Evolutionary conservation across 1,284 basidiomycete genomes (phyloP), one percentile per base, ranked within the genome.

Genomic region (Athelia psychrophila): DNA sequence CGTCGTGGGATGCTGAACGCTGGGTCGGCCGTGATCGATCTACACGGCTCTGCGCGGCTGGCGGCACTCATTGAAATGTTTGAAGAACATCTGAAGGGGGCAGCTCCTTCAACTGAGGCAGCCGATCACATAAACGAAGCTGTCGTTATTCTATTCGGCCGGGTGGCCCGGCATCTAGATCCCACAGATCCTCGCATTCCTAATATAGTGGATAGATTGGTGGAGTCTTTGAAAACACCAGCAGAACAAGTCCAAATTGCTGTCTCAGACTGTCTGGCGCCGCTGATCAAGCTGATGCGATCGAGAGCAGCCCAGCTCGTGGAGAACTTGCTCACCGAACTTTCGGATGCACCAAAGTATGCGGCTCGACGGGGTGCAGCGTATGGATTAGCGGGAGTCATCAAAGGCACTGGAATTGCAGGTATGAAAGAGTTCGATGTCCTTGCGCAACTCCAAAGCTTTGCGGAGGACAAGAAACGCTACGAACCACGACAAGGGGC

Each of bases 161-260:
- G 95, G 24, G 84, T 95, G 2, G 97, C 96, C 8, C 80, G 91
- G 19, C 95, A 99, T 71, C 78, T 99, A 32, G 84, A 91, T 40
- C 70, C 84, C 5, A 80, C 80, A 1, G 94, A 97, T 66, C 55
- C 75, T 13, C 85, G 93, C 1, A 83, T 97, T 44, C 88, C 91
- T 0, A 70, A 74, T n/a, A 92, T 98, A 55, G 88, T 98, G 9
- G 87, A 94, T 56, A 80, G 95, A n/a, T 77, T 99, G 19, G 83
- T 97, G 5, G 91, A 93, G 22, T 93, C 96, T 1, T 78, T 99
- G 56, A 91, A 91, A 70, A 99, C 95, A 0, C 97, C 97, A 0
- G 88, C 95, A 1, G 97, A 99, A 68, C 87, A 96, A 60, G 97
- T 99, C 0, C 96, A 99, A 67, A 88, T 93, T 49, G 96, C 97